Base-by-base conservation (phyloP, 2,329 filamentous ascomycete genomes). In the Magnaporthiopsis incrustans region DNA sequence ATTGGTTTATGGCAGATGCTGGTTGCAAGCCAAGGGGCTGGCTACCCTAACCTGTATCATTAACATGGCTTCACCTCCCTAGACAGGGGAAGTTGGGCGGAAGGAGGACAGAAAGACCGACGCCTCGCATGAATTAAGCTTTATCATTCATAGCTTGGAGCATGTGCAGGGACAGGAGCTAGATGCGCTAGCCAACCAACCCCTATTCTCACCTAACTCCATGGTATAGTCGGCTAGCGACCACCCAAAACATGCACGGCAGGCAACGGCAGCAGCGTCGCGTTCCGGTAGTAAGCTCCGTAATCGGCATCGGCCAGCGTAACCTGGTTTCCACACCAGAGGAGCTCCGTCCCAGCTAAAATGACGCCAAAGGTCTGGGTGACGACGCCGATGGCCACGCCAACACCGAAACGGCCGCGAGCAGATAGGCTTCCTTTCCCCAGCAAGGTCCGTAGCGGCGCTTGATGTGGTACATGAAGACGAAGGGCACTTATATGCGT, bases 321-420 rank as follows among this genome's bases (percentile, higher is more conserved):
- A n/a, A 82, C 81, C 4, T 74, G 72, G 67, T 80, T 81, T 1
- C 78, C 78, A 78, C 78, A 81, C 78, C 78, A 81, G 15, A 70
- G 71, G 57, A 81, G 65, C 5, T 66, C 68, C 35, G 73, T 70
- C 0, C 74, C 73, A 63, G 76, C 72, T 60, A 77, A 79, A 1
- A 73, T 73, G 6, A 80, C 70, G 5, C 76, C 77, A 62, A 79
- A 80, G 69, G 79, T 78, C 69, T 78, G 77, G 66, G 80, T 67
- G 25, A 80, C 69, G 15, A 73, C 78, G 56, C 72, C 74, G 58
- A 80, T 67, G 32, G 78, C 78, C 4, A 81, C 72, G 10, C 77
- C 78, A 5, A 75, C 76, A 12, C 73, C 76, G 62, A 81, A 68
- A 7, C 76, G 0, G 78, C 76, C 12, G 76, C 78, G 3, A 81